Evolutionary conservation across 495 filamentous ascomycete species (phyloP), one percentile per base, ranked within the genome.

Genomic region (Recurvomyces mirabilis): DNA sequence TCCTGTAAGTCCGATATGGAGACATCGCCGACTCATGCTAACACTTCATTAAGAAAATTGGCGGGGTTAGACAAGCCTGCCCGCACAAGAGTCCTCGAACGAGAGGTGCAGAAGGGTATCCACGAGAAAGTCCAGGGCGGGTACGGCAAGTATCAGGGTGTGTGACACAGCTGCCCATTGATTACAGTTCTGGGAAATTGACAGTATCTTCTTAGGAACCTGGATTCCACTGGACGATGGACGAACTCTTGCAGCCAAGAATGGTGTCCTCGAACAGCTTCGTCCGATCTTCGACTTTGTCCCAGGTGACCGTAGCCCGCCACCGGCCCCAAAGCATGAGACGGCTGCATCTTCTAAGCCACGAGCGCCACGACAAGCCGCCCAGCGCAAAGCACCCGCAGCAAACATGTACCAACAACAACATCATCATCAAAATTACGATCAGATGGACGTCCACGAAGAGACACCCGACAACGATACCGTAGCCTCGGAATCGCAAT

Each of bases 71-170:
- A 86, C 54, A 98, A 98, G 65, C 89, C 91, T 5, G 84, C 88
- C 11, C 73, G 91, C 54, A 98, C 91, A 22, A 70, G 91, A 47
- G 94, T 98, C 43, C 74, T 98, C 13, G 91, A 98, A 67, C 75
- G 93, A 36, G 93, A 98, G 52, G 89, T 98, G 1, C 91, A 98
- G 60, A 93, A 94, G 61, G 89, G 88, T 9, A 70, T 79, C 7
- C 91, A 98, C 64, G 89, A 96, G 64, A 98, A 98, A 65, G 83
- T 98, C 2, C 91, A 98, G 57, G 91, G 91, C 49, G 91, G 91
- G 18, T 98, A 96, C 63, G 91, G 91, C 41, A 98, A 96, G 75
- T 98, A 95, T 54, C 91, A 98, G 68, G 87, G 87, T n/a, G n/a
- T n/a, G n/a, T n/a, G n/a, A n/a, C n/a, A n/a, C n/a, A n/a, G n/a